Evolutionary conservation across 768 basidiomycete species (phyloP).

Genomic region (Lentinula sp.): DNA sequence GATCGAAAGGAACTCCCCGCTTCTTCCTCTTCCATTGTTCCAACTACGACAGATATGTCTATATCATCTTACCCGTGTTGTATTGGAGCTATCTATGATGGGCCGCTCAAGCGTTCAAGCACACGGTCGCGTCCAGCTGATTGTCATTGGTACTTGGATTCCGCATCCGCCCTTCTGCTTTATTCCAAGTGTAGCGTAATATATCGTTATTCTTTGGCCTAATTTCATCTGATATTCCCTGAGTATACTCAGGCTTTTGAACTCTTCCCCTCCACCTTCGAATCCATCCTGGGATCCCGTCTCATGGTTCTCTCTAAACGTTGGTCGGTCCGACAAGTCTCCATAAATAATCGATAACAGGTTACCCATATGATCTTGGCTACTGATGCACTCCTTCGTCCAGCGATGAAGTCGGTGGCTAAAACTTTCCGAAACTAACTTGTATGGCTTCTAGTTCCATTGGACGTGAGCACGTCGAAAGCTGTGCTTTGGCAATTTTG

Average conservation of each 20-base stretch:
- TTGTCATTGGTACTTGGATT: not conserved
- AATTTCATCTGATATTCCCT: not conserved
- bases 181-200: not conserved
- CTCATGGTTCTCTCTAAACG: not conserved
- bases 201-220: not conserved
- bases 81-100: not conserved
- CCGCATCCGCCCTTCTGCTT: not conserved
- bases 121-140: not conserved
- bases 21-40: not conserved
- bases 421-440: not conserved
- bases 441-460: not conserved
- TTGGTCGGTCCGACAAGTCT: not conserved
- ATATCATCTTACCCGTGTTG: not conserved
- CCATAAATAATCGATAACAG: not conserved
- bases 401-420: not conserved
- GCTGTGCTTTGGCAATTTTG: no score
- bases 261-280: not conserved
- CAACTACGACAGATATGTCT: not conserved
- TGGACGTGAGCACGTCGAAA: no score
- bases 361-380: no score
- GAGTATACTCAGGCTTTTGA: not conserved
- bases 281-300: not conserved
- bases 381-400: no score
- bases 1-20: not conserved
- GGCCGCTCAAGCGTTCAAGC: not conserved